A percentile compares a stretch with the other conserved stretches of the same genome.
phyloP scores from a whole-genome alignment of 805 yeast genomes.

The Dipodascopsis uninucleata region DNA sequence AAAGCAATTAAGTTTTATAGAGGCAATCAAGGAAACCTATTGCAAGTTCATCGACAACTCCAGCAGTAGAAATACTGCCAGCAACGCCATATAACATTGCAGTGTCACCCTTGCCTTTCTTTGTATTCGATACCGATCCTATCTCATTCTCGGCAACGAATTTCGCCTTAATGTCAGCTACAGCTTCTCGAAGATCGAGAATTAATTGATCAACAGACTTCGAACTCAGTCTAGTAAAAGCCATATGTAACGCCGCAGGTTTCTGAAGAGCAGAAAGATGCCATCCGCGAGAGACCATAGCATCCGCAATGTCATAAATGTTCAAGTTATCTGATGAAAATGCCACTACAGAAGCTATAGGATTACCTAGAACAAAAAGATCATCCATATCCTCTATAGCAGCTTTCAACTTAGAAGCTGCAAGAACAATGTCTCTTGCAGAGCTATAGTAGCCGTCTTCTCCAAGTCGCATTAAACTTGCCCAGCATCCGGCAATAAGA shows the following conservation, averaged over 20 bases:
- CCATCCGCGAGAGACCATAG: conserved; percentile 67
- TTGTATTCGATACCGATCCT: background rate
- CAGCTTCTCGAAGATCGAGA: conserved; percentile 34
- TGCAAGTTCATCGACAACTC: conserved; percentile 76
- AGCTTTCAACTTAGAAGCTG: conserved; percentile 56
- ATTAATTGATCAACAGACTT: conserved; percentile 59
- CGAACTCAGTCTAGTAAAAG: conserved; percentile 69
- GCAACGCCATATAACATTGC: conserved; percentile 95
- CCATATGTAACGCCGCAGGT: conserved; percentile 89
- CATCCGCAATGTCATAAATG: conserved; percentile 77
- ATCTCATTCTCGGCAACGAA: conserved; percentile 1
- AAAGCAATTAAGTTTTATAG: conserved; percentile 47
- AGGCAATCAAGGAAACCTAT: conserved; percentile 77
- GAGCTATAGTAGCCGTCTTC: conserved; percentile 71
- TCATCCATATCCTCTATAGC: conserved; percentile 51
- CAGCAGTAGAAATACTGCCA: conserved; percentile 78
- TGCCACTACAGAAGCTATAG: conserved; percentile 75
- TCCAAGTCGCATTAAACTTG: conserved; percentile 79
- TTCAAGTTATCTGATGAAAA: conserved; percentile 62
- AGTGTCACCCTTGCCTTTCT: conserved; percentile 45
- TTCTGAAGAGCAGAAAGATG: conserved; percentile 81
- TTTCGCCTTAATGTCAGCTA: background rate
- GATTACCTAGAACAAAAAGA: conserved; percentile 77
- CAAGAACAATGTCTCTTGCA: conserved; percentile 61
- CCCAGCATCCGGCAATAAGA: conserved; percentile 97